phyloP scores from a whole-genome alignment of 2,329 filamentous ascomycete genomes.

The Aspergillus quadricinctus region DNA sequence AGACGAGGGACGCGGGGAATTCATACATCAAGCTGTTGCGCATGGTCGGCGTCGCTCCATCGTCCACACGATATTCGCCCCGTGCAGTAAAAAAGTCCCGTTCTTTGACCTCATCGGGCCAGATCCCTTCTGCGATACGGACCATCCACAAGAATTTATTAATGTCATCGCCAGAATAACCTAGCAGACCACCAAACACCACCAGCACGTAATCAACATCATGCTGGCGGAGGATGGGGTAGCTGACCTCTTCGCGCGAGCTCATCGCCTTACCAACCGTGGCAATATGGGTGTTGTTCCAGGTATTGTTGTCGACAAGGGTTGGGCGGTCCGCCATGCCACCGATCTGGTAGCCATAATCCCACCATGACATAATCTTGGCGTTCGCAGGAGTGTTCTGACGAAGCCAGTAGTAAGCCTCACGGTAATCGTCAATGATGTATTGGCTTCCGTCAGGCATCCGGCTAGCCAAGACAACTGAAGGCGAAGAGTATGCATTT shows the following conservation, averaged over 20 bases:
- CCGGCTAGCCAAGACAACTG: slow-evolving; percentile 87
- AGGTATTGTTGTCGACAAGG: slow-evolving; percentile 98
- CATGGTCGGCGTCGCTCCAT: slow-evolving; percentile 92
- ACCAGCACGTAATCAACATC: slow-evolving; percentile 99
- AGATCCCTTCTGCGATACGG: slow-evolving; percentile 96
- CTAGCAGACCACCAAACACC: slow-evolving; percentile 91
- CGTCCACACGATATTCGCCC: slow-evolving; percentile 92
- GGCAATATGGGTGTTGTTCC: slow-evolving; percentile 99
- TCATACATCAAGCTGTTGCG: slow-evolving; percentile 98
- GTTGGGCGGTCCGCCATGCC: slow-evolving; percentile 98
- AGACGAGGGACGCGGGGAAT: background rate
- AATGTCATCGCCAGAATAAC: slow-evolving; percentile 97
- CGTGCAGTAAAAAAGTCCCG: slow-evolving; percentile 90
- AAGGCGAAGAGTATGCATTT: slow-evolving; percentile 97
- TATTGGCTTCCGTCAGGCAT: slow-evolving; percentile 93
- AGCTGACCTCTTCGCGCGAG: slow-evolving; percentile 94
- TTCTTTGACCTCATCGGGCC: slow-evolving; percentile 98
- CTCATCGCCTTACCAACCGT: slow-evolving; percentile 99
- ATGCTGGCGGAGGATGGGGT: slow-evolving; percentile 96
- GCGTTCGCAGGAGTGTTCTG: slow-evolving; percentile 94
- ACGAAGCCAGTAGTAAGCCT: slow-evolving; percentile 98
- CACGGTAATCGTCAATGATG: slow-evolving; percentile 98
- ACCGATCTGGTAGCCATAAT: slow-evolving; percentile 99
- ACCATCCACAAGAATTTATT: slow-evolving; percentile 99
- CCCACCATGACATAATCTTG: slow-evolving; percentile 99